Conservation (phyloP, 2,329 filamentous ascomycete species). For the Pseudovirgaria hyperparasitica region DNA sequence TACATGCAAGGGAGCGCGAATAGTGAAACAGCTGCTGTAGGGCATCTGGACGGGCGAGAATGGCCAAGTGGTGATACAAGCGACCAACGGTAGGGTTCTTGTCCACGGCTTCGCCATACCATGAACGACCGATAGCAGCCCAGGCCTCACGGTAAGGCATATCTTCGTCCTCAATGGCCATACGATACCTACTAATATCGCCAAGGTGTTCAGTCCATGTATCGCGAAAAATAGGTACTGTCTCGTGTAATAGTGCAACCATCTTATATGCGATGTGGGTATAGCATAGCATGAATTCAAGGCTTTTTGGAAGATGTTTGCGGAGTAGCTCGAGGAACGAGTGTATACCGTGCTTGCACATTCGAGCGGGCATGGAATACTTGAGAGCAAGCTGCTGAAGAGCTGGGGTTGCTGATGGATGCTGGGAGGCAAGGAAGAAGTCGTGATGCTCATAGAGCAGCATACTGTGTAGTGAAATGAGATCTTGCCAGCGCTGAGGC, state of each 20-base stretch:
- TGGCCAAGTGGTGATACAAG: conserved; percentile 80
- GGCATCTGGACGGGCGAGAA: conserved; percentile 56
- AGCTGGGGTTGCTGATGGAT: conserved; percentile 61
- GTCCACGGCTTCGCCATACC: conserved; percentile 77
- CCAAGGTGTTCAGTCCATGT: conserved; percentile 93
- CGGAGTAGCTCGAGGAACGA: conserved; percentile 58
- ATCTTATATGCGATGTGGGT: conserved; percentile 84
- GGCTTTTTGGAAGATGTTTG: conserved; percentile 58
- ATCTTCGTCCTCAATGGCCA: conserved; percentile 84
- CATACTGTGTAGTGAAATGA: conserved; percentile 72
- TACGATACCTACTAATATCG: conserved; percentile 71
- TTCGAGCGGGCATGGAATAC: conserved; percentile 81
- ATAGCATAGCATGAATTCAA: conserved; percentile 85
- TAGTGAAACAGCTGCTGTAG: conserved; percentile 64
- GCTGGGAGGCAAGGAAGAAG: conserved; percentile 69
- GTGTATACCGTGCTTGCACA: conserved; percentile 92
- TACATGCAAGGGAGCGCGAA: conserved; percentile 50
- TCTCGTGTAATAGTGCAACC: conserved; percentile 79
- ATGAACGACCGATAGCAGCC: conserved; percentile 66
- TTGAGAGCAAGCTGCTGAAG: conserved; percentile 60
- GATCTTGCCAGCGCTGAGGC: conserved; percentile 68
- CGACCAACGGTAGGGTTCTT: conserved; percentile 62
- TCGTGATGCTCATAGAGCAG: conserved; percentile 57
- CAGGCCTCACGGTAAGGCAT: conserved; percentile 64
- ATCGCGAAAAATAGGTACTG: conserved; percentile 67